phyloP scores from a whole-genome alignment of 495 filamentous ascomycete species.

The Pseudoneurospora amorphoporcata region DNA sequence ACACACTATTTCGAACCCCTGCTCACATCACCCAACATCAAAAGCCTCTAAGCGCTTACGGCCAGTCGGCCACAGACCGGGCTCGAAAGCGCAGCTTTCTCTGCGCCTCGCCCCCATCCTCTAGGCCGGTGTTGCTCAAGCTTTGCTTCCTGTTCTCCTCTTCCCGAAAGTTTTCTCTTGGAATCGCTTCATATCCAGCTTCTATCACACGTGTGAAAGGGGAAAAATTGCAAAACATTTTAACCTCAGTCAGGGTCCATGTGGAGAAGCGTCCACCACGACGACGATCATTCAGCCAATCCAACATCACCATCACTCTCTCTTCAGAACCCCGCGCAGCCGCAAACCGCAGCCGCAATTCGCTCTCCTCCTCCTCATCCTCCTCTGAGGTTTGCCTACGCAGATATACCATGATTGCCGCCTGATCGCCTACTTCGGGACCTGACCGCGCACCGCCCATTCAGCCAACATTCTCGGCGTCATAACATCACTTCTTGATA shows the following conservation, averaged over 20 bases:
- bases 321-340: constrained; percentile 4
- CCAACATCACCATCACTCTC: not conserved
- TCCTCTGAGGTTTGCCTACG: not conserved
- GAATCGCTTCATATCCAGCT: not conserved
- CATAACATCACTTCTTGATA: constrained; percentile 1
- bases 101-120: constrained; percentile 1
- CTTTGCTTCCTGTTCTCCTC: not conserved
- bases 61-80: constrained; percentile 2
- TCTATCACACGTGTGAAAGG: not conserved
- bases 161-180: not conserved
- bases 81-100: constrained; percentile 1
- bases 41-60: constrained; percentile 1
- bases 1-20: not conserved
- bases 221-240: not conserved
- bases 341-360: constrained; percentile 10
- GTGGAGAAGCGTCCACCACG: not conserved
- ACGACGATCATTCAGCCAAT: not conserved
- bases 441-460: constrained; percentile 5
- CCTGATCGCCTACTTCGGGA: constrained; percentile 8
- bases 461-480: constrained; percentile 1
- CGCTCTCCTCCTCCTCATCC: not conserved
- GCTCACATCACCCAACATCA: not conserved
- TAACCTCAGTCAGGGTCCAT: not conserved
- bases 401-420: constrained; percentile 12
- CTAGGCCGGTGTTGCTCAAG: not conserved